Conservation (phyloP, 2,329 filamentous ascomycete genomes). For the Beauveria rudraprayagi region DNA sequence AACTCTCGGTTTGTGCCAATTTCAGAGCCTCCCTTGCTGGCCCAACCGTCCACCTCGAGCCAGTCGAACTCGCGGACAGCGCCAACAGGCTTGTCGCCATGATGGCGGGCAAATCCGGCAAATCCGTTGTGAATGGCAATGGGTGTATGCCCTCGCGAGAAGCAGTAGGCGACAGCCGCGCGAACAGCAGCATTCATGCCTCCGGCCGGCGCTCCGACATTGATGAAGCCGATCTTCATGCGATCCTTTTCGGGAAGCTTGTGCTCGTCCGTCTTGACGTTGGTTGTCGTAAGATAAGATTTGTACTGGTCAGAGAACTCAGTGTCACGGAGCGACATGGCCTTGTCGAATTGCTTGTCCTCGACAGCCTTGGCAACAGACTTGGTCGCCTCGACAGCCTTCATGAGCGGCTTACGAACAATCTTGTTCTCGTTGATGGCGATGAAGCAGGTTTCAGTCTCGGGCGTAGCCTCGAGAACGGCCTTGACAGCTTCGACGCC, state of each 20-base stretch:
- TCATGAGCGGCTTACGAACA: conserved; percentile 76
- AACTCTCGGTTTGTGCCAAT: conserved; percentile 96
- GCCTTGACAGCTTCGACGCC: conserved; percentile 91
- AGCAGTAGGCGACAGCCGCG: conserved; percentile 85
- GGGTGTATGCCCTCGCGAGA: conserved; percentile 85
- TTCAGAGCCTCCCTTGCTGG: conserved; percentile 92
- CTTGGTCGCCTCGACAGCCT: conserved; percentile 82
- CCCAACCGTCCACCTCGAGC: conserved; percentile 93
- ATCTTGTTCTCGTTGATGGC: conserved; percentile 98
- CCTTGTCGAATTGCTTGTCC: conserved; percentile 74
- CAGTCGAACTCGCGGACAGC: conserved; percentile 81
- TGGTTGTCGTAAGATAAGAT: conserved; percentile 85
- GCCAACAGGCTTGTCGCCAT: conserved; percentile 71
- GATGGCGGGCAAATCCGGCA: conserved; percentile 84
- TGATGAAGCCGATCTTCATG: conserved; percentile 92
- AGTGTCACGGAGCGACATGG: conserved; percentile 81
- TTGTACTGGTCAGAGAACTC: conserved; percentile 91
- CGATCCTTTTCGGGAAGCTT: conserved; percentile 65
- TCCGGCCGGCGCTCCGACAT: conserved; percentile 91
- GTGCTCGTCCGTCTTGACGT: conserved; percentile 62
- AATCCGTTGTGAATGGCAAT: conserved; percentile 95
- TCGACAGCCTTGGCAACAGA: conserved; percentile 75
- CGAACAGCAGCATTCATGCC: conserved; percentile 97
- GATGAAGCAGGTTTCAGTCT: conserved; percentile 88
- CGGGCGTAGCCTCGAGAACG: conserved; percentile 79